Base-by-base conservation (phyloP, 495 filamentous ascomycete species). In the Annulohypoxylon moriforme region DNA sequence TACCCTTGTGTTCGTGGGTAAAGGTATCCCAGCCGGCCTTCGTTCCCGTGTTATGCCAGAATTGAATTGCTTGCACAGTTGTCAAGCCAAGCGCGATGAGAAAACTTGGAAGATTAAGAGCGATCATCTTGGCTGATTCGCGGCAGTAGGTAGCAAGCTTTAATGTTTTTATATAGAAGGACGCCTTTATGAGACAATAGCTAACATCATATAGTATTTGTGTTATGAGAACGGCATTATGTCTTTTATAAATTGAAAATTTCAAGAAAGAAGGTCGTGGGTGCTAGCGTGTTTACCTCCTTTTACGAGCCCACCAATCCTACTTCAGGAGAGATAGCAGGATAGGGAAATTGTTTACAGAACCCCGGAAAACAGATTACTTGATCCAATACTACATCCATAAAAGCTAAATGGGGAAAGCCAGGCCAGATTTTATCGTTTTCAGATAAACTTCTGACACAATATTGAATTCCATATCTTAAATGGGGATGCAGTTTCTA, bases 31-130 rank as follows among this genome's bases (percentile, higher is more conserved):
- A 89, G 22, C 85, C 86, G 9, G 72, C 66, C 11, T 71, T 73
- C n/a, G 83, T 86, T 25, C 86, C 86, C 1, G 76, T 78, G 76
- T 87, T 88, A 75, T 74, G 76, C 75, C 87, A 88, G 47, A 76
- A 77, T 53, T 82, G 82, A 4, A 68, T 44, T 14, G 72, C 75
- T 18, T 65, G 68, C 2, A 50, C 46, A 20, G 76, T 69, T 2
- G 83, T 69, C 9, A 68, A 50, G 71, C 70, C 55, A 13, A 80
- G 57, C 9, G 71, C 67, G 11, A 60, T 34, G 33, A 69, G 36
- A 8, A 69, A 3, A 10, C 20, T 33, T 1, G 42, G 42, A 42
- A 68, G 0, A 24, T 50, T 60, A 25, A 36, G 49, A 14, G 9
- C 36, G 34, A 72, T 10, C 75, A 76, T 76, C 31, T 58, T 64